Evolutionary conservation across 208 protist genomes (phyloP).

Genomic region (Crithidia expoeki): DNA sequence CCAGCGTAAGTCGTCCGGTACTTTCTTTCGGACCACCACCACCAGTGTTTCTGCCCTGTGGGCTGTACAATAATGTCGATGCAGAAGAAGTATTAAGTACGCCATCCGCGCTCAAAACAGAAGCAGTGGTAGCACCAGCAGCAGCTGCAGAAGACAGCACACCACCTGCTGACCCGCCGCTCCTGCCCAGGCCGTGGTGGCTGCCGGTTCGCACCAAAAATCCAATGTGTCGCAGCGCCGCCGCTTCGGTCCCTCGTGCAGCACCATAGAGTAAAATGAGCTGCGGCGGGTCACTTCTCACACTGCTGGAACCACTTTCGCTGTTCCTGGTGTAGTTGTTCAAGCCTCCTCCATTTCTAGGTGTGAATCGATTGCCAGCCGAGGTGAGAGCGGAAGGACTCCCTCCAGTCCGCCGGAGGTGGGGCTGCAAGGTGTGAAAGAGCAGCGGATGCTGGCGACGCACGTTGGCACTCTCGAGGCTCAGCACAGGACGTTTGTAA

Average conservation of each 20-base stretch:
- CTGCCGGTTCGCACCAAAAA: constrained; percentile 30
- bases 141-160: not conserved
- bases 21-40: constrained; percentile 14
- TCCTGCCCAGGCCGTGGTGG: constrained; percentile 13
- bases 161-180: constrained; percentile 6
- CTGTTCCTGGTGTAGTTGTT: too few relatives aligned
- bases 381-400: too few relatives aligned
- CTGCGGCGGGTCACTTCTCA: not conserved
- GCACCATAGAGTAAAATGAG: constrained; percentile 21
- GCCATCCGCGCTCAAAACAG: too few relatives aligned
- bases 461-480: constrained; percentile 6
- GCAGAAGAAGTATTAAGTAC: too few relatives aligned
- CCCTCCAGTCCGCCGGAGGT: constrained; percentile 4
- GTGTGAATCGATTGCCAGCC: too few relatives aligned
- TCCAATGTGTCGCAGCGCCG: constrained; percentile 28
- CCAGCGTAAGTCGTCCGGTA: constrained; percentile 26
- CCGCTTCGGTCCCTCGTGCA: constrained; percentile 19
- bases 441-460: constrained; percentile 23
- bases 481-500: not conserved
- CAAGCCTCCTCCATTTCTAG: too few relatives aligned
- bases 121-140: not conserved
- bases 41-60: not conserved
- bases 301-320: too few relatives aligned
- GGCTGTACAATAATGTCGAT: not conserved
- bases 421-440: constrained; percentile 11